Conservation (phyloP, 768 basidiomycete species). For the Leccinum rimulosum region DNA sequence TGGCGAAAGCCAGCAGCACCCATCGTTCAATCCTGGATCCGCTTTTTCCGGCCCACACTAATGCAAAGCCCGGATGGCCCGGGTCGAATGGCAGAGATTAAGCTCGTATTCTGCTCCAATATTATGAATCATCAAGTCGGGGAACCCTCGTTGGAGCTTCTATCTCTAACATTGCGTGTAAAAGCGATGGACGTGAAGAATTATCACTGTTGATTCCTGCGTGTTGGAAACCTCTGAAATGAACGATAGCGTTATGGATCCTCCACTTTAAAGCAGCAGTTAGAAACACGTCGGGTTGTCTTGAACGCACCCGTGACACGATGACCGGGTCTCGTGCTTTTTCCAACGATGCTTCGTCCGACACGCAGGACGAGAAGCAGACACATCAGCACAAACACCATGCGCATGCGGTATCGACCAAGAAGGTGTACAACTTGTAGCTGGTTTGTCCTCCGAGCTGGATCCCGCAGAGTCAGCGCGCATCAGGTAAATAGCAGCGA, state of each 20-base stretch:
- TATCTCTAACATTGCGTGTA: no score
- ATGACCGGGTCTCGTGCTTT: conserved; percentile 2
- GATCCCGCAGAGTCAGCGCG: conserved; percentile 48
- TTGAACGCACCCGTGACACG: neutral
- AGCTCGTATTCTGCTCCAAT: no score
- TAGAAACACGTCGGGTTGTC: neutral
- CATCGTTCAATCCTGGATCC: conserved; percentile 26
- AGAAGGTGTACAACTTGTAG: conserved; percentile 56
- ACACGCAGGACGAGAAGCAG: conserved; percentile 13
- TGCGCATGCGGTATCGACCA: conserved; percentile 33
- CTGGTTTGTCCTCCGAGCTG: conserved; percentile 41
- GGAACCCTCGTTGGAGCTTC: no score
- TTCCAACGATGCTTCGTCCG: conserved; percentile 13
- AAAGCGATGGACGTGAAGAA: no score
- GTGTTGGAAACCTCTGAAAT: no score
- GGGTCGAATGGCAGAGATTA: no score
- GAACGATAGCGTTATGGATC: no score
- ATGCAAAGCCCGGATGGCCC: conserved; percentile 5
- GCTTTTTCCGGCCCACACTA: conserved; percentile 31
- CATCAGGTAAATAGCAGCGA: neutral
- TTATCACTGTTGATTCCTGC: no score
- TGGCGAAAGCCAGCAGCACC: conserved; percentile 27
- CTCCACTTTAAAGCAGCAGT: conserved; percentile 7
- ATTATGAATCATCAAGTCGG: no score
- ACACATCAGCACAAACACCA: conserved; percentile 8